Base-by-base conservation (phyloP, 495 filamentous ascomycete species). In the Parachaetomium inaequale region DNA sequence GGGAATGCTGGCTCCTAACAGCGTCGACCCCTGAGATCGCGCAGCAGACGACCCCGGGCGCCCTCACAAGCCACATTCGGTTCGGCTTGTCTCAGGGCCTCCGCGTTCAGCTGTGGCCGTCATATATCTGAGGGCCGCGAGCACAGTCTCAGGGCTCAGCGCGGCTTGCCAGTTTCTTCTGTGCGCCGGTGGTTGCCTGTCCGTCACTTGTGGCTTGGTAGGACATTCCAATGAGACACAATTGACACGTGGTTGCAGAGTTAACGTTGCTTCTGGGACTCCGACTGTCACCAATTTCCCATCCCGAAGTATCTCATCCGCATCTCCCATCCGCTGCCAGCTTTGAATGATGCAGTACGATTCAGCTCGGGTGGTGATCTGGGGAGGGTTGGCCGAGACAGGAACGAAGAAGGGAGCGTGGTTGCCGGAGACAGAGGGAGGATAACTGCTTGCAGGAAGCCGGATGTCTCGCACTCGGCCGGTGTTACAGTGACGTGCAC, bases 141-240 rank as follows among this genome's bases (percentile, higher is more conserved):
- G 17, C 34, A 42, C 57, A 26, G 34, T 14, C 32, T 2, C 29
- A 23, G 4, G 26, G 7, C 12, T 42, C 42, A 34, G 55, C n/a
- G 26, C 40, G 32, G 17, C 1, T 34, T 17, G 42, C 0, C 42
- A 1, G 7, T 47, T 32, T 38, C 19, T 28, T 17, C 21, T 25
- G 43, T 59, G 31, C 14, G 3, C 21, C 34, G 43, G 32, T 21
- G 15, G 57, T 25, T 19, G 5, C 29, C 0, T 38, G 2, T 40
- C 31, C 32, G 29, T 28, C 45, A 49, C 50, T 19, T 49, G 56
- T 50, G 43, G 56, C 56, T 59, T 59, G 56, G 55, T 59, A 29
- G 31, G 46, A 51, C 57, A 40, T 12, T 17, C 34, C 21, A 34
- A 17, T 45, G 26, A 46, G 40, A 58, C 8, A 45, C 42, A 7